These are phyloP conservation scores for Paecilomyces fulvus DNA, from an alignment of 2,329 filamentous ascomycete genomes.

Conservation along the genomic window DNA sequence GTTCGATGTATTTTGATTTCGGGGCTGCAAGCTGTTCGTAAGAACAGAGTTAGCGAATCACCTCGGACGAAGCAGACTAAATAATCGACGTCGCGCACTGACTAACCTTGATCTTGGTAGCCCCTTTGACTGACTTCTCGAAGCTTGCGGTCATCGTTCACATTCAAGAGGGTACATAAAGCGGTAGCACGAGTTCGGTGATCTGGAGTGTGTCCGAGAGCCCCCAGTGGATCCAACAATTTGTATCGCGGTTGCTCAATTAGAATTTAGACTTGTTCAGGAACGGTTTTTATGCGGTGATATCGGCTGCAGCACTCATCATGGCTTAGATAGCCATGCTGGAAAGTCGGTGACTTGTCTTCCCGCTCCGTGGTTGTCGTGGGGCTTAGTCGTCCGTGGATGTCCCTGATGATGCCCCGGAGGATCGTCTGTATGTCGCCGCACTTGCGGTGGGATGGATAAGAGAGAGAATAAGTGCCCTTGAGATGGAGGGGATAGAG, in stretches of 20 bases:
- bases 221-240: not conserved
- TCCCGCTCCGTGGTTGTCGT: not conserved
- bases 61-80: not conserved
- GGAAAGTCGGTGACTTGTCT: not conserved
- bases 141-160: slow-evolving; percentile 53
- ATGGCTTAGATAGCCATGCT: not conserved
- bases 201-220: not conserved
- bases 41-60: slow-evolving; percentile 14
- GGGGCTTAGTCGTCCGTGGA: not conserved
- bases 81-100: slow-evolving; percentile 7
- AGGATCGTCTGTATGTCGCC: not conserved
- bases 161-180: not conserved
- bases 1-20: slow-evolving; percentile 98
- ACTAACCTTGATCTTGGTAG: slow-evolving; percentile 88
- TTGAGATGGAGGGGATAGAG: not conserved
- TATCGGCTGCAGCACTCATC: not conserved
- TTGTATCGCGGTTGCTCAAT: not conserved
- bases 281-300: not conserved
- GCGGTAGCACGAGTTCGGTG: not conserved
- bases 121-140: slow-evolving; percentile 98
- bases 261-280: not conserved
- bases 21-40: slow-evolving; percentile 71
- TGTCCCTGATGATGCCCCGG: not conserved
- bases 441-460: not conserved
- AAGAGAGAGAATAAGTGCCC: not conserved